phyloP scores from a whole-genome alignment of 163 green algal genomes.

The Chlamydomonas reinhardtii region DNA sequence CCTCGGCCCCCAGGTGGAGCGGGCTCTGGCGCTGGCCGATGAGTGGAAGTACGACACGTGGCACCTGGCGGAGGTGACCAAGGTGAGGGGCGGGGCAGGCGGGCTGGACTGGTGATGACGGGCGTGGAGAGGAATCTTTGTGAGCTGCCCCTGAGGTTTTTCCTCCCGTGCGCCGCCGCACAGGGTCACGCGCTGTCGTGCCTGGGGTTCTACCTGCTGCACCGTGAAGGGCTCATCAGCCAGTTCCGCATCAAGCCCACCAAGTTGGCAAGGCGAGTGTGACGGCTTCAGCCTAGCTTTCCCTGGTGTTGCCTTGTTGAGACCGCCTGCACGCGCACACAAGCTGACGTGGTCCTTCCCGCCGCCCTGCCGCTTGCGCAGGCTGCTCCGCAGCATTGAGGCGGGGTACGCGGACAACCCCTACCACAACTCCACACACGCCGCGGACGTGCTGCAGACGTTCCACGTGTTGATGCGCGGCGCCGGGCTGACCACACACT shows the following conservation, averaged over 20 bases:
- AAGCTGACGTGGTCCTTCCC: too few relatives aligned
- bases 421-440: background rate
- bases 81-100: background rate
- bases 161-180: too few relatives aligned
- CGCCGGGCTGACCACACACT: background rate
- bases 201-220: background rate
- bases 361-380: too few relatives aligned
- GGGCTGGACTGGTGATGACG: too few relatives aligned
- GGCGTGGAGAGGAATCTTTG: too few relatives aligned
- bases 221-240: background rate
- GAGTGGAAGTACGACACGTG: background rate
- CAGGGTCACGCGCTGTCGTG: background rate
- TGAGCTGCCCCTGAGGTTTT: too few relatives aligned
- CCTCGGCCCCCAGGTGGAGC: background rate
- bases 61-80: background rate
- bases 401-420: background rate
- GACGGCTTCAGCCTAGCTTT: too few relatives aligned
- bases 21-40: background rate
- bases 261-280: background rate
- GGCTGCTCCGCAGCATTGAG: background rate
- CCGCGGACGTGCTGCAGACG: background rate
- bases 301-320: too few relatives aligned
- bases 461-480: background rate
- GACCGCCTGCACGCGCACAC: too few relatives aligned
- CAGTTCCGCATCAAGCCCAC: background rate